Evolutionary conservation across 83 land plant genomes (phyloP).

Genomic region (Picea mariana): DNA sequence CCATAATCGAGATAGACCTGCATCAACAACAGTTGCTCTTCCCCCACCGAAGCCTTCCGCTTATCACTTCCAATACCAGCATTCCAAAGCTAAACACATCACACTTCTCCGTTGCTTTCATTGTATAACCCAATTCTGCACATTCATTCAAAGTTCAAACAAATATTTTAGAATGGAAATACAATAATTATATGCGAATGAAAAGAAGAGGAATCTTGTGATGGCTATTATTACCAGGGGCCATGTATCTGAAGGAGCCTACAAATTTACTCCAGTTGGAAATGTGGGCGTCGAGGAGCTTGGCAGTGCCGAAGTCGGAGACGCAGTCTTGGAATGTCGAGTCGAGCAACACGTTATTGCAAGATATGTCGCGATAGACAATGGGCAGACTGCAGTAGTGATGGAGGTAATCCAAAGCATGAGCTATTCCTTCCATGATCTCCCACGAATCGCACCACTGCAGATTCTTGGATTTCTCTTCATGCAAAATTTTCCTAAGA

Average conservation of each 20-base stretch:
- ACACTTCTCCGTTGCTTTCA: slow-evolving; percentile 19
- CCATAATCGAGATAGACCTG: too few species aligned
- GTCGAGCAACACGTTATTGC: slow-evolving; percentile 60
- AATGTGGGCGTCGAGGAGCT: slow-evolving; percentile 33
- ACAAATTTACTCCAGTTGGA: slow-evolving; percentile 38
- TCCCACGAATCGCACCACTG: slow-evolving; percentile 37
- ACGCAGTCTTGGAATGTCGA: slow-evolving; percentile 41
- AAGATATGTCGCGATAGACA: slow-evolving; percentile 61
- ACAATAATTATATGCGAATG: too few species aligned
- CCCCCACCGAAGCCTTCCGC: slow-evolving; percentile 19
- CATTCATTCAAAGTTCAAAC: background rate
- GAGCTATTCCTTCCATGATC: slow-evolving; percentile 51
- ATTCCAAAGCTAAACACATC: slow-evolving; percentile 34
- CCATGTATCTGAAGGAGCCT: slow-evolving; percentile 74
- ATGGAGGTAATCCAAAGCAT: slow-evolving; percentile 68
- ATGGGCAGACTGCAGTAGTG: slow-evolving; percentile 61
- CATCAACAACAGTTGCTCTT: background rate
- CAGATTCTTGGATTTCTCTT: slow-evolving; percentile 23
- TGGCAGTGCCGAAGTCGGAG: slow-evolving; percentile 71
- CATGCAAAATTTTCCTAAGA: slow-evolving; percentile 27
- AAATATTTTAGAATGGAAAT: background rate
- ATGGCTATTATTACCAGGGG: slow-evolving; percentile 49
- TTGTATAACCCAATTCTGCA: background rate
- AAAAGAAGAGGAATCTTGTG: too few species aligned
- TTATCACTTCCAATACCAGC: slow-evolving; percentile 18